Evolutionary conservation across 768 basidiomycete genomes (phyloP).

Genomic region (Suillus tomentosus): DNA sequence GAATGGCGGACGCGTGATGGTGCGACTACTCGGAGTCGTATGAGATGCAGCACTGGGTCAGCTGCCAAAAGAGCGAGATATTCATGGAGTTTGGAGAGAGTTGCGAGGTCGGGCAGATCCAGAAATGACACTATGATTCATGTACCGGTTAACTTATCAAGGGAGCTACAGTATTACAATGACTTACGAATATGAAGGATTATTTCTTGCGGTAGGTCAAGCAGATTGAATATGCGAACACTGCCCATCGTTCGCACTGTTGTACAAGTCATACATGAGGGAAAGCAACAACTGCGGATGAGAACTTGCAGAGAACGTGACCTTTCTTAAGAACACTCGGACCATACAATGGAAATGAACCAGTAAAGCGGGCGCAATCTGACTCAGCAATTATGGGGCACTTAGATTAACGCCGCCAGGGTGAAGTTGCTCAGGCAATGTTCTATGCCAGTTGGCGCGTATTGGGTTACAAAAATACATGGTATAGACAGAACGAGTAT

Average conservation of each 20-base stretch:
- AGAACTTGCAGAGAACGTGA: background rate
- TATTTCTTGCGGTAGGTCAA: constrained; percentile 56
- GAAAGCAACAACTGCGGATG: background rate
- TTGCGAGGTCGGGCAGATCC: constrained; percentile 70
- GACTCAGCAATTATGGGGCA: background rate
- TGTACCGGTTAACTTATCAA: background rate
- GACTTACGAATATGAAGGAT: constrained; percentile 58
- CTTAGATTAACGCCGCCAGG: background rate
- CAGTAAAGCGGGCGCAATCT: background rate
- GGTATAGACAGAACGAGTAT: constrained; percentile 6
- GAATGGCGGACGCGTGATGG: constrained; percentile 70
- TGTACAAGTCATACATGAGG: constrained; percentile 3
- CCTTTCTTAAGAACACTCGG: background rate
- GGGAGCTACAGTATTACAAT: background rate
- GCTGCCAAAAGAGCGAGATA: constrained; percentile 50
- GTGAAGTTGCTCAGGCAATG: background rate
- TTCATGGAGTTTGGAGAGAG: constrained; percentile 50
- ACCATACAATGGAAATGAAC: background rate
- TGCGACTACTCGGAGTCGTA: constrained; percentile 59
- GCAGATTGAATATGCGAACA: constrained; percentile 12
- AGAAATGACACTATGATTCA: constrained; percentile 59
- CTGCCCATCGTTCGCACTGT: constrained; percentile 3
- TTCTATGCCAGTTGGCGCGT: background rate
- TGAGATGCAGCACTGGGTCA: constrained; percentile 65
- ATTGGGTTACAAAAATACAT: constrained; percentile 5